These are phyloP conservation scores for Oxytropis ochrocephala DNA, from an alignment of 306 rosid species.

Conservation along the genomic window DNA sequence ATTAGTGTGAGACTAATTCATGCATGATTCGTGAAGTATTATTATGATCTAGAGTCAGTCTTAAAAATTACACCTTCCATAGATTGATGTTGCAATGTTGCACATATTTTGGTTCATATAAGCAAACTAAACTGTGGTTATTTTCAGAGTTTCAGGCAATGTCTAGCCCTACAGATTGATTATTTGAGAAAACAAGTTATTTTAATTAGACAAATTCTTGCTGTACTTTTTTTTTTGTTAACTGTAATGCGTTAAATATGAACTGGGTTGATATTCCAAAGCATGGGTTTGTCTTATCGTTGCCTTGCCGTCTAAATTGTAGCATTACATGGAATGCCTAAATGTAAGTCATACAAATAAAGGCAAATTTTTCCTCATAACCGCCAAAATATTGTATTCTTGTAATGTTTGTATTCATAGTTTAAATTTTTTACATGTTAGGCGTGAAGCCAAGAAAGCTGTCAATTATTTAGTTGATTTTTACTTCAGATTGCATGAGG, in stretches of 20 bases:
- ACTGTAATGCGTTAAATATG: neutral
- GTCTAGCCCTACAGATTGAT: neutral
- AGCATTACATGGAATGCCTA: neutral
- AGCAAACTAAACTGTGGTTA: neutral
- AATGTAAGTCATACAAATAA: neutral
- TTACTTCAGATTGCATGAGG: no score
- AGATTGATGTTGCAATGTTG: neutral
- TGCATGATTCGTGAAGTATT: no score
- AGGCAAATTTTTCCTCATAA: neutral
- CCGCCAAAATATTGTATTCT: neutral
- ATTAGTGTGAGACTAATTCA: neutral
- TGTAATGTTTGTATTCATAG: neutral
- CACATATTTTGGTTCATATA: neutral
- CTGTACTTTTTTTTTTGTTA: neutral
- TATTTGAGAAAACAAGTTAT: neutral
- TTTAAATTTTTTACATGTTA: no score
- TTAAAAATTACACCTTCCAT: neutral
- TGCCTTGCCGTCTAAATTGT: constrained; percentile 32
- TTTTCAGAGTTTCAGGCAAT: neutral
- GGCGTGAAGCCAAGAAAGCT: no score
- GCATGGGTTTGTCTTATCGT: constrained; percentile 18
- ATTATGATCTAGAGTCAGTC: neutral
- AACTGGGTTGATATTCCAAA: constrained; percentile 26
- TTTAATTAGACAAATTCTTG: neutral
- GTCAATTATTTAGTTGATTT: no score